Percentiles rank a stretch among this genome's conserved stretches.
Conservation (phyloP, 306 rosid genomes). For the Rosa lucieae region DNA sequence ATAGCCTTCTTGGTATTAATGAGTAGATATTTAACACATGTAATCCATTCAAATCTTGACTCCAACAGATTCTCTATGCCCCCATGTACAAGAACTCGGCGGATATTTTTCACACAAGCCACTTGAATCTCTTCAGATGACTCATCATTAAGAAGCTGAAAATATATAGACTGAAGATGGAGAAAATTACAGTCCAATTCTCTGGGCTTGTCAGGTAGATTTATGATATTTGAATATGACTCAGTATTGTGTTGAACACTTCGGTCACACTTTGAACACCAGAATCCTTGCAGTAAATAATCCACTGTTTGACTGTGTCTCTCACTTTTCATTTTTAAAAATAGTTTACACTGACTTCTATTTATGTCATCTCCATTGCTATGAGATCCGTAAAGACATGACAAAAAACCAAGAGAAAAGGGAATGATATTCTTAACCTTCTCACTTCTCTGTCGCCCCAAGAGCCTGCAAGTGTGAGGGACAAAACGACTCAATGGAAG, state of each 20-base stretch:
- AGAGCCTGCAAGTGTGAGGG: constrained; percentile 45
- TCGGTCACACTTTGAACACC: constrained; percentile 83
- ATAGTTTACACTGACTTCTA: constrained; percentile 54
- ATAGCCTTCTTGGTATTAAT: constrained; percentile 54
- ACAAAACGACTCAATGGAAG: constrained; percentile 24
- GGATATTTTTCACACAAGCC: constrained; percentile 65
- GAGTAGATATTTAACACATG: constrained; percentile 60
- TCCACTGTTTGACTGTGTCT: constrained; percentile 50
- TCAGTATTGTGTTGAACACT: constrained; percentile 32
- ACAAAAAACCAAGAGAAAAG: constrained; percentile 71
- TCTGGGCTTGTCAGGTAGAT: constrained; percentile 31
- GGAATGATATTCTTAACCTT: constrained; percentile 64
- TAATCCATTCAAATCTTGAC: constrained; percentile 62
- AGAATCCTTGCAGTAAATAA: constrained; percentile 67
- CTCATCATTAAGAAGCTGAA: constrained; percentile 73
- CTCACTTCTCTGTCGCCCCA: constrained; percentile 48
- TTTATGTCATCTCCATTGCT: constrained; percentile 34
- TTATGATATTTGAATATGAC: constrained; percentile 37
- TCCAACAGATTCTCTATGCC: constrained; percentile 40
- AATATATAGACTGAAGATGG: constrained; percentile 58
- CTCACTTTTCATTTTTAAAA: constrained; percentile 42
- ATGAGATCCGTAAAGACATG: constrained; percentile 84
- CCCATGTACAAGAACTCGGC: constrained; percentile 70
- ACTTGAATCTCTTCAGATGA: constrained; percentile 85
- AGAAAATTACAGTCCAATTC: constrained; percentile 49